Evolutionary conservation across 768 basidiomycete species (phyloP).

Genomic region (Postia placenta): DNA sequence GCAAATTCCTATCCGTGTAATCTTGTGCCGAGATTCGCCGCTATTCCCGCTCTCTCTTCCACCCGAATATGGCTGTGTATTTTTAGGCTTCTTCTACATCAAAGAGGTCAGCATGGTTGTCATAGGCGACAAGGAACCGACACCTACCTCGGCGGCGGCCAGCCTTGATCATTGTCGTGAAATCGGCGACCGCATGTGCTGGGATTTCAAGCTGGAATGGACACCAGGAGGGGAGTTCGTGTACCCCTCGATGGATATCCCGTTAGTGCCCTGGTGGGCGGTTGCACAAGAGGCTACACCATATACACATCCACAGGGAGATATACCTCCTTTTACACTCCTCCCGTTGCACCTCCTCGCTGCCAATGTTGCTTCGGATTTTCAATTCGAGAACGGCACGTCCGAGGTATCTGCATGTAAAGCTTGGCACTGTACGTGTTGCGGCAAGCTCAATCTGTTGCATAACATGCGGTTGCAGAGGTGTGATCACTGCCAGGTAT

Average conservation of each 20-base stretch:
- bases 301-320: not conserved
- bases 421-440: conserved; percentile 11
- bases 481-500: conserved; percentile 11
- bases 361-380: not conserved
- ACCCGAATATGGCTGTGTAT: conserved; percentile 5
- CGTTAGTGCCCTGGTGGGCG: conserved; percentile 1
- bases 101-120: not conserved
- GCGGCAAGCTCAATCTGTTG: conserved; percentile 10
- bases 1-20: conserved; percentile 7
- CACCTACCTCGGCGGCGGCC: not conserved
- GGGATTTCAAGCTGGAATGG: conserved; percentile 1
- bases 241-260: not conserved
- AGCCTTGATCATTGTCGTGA: not conserved
- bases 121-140: not conserved
- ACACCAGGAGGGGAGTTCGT: not conserved
- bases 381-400: conserved; percentile 1
- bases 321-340: not conserved
- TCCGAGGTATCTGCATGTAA: conserved; percentile 2
- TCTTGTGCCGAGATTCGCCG: conserved; percentile 6
- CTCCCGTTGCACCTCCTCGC: conserved; percentile 10
- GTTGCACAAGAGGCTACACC: not conserved
- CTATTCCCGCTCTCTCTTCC: conserved; percentile 9
- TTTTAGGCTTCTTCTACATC: conserved; percentile 13
- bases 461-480: conserved; percentile 10
- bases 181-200: not conserved